Evolutionary conservation across 2,329 filamentous ascomycete genomes (phyloP), one percentile per base, ranked within the genome.

Genomic region (Sphaerulina vaccinii): DNA sequence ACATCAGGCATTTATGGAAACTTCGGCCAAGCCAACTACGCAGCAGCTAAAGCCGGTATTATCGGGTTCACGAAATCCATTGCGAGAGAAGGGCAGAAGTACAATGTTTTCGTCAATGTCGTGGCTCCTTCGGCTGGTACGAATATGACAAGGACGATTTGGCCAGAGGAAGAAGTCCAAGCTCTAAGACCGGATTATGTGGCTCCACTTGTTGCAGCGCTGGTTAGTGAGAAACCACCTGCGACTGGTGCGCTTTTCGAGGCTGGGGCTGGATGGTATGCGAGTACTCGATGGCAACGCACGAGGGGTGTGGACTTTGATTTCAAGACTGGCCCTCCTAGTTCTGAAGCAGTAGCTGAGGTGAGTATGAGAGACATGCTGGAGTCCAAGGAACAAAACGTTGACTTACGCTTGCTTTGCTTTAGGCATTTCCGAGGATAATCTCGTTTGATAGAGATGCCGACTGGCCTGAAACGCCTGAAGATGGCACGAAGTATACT

Each of bases 141-240:
- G 27, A 85, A 87, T 68, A 92, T 97, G 88, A 97, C 92, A 48
- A 82, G 85, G 62, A 93, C 88, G 44, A 88, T 97, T 69, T 82
- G 97, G 78, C 91, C 92, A 23, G 90, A 95, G 73, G 91, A 96
- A 75, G 83, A 96, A 75, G 90, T 97, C 11, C 90, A 96, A 76
- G 90, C 91, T 37, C 95, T 97, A 79, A 96, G 96, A 83, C 92
- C 92, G 51, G 91, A 96, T 67, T 96, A 95, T 73, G 91, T 97
- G 70, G 92, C 92, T 47, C 93, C 92, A 56, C 75, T 97, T 27
- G 90, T 97, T 42, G 84, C 91, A 46, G 83, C 90, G 27, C 86
- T 97, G 49, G 89, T 84, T 70, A 85, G 81, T 16, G 92, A 97
- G 75, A 87, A 88, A 73, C 84, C 90, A 43, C 83, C 86, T 61